phyloP scores from a whole-genome alignment of 108 stramenopile species.

The Nitzschia putrida region DNA sequence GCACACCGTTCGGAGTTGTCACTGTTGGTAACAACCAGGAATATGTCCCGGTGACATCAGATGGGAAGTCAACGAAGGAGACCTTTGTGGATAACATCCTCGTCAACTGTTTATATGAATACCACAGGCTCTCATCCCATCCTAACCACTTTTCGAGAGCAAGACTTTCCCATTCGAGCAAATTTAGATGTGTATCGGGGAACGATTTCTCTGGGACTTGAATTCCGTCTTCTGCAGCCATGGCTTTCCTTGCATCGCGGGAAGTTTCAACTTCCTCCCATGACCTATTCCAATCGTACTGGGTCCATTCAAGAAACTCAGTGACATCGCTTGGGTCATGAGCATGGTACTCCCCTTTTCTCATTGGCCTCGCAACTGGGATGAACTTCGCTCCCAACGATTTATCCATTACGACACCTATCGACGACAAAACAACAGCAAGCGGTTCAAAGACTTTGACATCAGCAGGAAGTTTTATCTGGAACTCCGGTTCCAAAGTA shows the following conservation, averaged over 20 bases:
- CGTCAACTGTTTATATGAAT: conserved; percentile 19
- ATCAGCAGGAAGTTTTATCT: conserved; percentile 22
- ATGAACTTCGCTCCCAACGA: conserved; percentile 18
- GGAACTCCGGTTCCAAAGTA: conserved; percentile 21
- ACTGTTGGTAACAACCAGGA: conserved; percentile 29
- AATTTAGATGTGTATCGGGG: conserved; percentile 5
- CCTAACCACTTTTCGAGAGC: conserved; percentile 39
- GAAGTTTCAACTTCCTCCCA: conserved; percentile 26
- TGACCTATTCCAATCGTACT: conserved; percentile 37
- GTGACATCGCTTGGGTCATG: conserved; percentile 37
- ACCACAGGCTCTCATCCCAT: conserved; percentile 37
- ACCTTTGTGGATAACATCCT: conserved; percentile 4
- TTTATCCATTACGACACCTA: conserved; percentile 32
- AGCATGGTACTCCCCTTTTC: conserved; percentile 1
- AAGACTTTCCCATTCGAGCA: conserved; percentile 26
- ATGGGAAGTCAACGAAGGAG: conserved; percentile 20
- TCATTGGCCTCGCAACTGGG: conserved; percentile 28
- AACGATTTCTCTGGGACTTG: conserved; percentile 25
- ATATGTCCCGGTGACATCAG: conserved; percentile 13
- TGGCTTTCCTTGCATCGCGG: conserved; percentile 15
- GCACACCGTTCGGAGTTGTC: neutral
- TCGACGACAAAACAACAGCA: conserved; percentile 21
- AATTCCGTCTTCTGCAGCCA: conserved; percentile 19
- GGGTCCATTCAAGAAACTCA: conserved; percentile 37
- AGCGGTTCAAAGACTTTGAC: conserved; percentile 29